phyloP scores from a whole-genome alignment of 495 filamentous ascomycete species.

The Astrothelium subdiscretum region DNA sequence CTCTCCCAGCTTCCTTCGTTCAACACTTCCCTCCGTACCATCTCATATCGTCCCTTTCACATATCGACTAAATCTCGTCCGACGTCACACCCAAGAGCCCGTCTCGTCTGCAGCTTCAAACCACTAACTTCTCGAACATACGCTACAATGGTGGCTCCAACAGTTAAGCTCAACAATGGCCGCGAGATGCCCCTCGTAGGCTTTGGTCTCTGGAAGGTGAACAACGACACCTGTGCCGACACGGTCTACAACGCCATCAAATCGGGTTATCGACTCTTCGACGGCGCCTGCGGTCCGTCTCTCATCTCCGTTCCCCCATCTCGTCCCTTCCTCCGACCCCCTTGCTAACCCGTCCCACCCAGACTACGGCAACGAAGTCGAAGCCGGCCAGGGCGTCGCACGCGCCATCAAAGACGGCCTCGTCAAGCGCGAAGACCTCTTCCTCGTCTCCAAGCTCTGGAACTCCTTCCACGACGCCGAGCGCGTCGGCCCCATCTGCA shows the following conservation, averaged over 20 bases:
- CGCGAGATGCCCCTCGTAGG: constrained; percentile 82
- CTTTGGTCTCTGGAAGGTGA: constrained; percentile 76
- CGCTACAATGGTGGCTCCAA: constrained; percentile 37
- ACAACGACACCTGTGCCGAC: constrained; percentile 63
- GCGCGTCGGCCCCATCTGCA: constrained; percentile 46
- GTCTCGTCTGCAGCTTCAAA: background rate
- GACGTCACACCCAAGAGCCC: background rate
- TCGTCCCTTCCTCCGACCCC: background rate
- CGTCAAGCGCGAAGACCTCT: constrained; percentile 78
- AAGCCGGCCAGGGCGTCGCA: constrained; percentile 72
- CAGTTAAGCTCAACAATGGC: constrained; percentile 69
- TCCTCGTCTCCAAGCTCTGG: constrained; percentile 90
- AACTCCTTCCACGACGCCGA: constrained; percentile 56
- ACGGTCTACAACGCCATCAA: constrained; percentile 85
- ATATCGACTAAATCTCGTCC: background rate
- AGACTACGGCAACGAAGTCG: constrained; percentile 78
- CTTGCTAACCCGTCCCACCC: constrained; percentile 27
- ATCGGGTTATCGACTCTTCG: constrained; percentile 73
- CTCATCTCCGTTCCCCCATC: background rate
- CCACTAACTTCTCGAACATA: constrained; percentile 14
- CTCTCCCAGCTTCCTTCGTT: background rate
- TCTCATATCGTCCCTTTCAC: background rate
- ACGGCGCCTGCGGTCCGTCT: constrained; percentile 72
- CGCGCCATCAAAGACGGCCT: constrained; percentile 79
- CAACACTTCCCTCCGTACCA: background rate